These are phyloP conservation scores for Sporothrix phasma DNA, from an alignment of 2,329 filamentous ascomycete genomes.

Conservation along the genomic window DNA sequence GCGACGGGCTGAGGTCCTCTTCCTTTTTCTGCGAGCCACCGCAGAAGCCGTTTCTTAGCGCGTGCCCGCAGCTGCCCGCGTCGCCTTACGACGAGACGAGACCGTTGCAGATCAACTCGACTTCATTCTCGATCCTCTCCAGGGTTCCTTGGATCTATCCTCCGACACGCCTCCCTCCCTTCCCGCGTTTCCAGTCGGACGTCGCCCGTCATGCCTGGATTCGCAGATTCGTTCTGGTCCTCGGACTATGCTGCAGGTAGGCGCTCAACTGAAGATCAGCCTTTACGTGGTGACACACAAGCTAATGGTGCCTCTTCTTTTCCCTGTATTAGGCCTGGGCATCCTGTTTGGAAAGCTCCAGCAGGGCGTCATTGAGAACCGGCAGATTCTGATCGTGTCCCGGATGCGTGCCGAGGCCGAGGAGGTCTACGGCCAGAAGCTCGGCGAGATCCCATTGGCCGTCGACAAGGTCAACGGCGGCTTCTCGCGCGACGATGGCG, in stretches of 20 bases:
- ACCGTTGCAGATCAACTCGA: constrained; percentile 1
- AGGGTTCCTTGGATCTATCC: no score
- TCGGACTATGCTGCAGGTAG: constrained; percentile 89
- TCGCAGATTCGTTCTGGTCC: constrained; percentile 96
- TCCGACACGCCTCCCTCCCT: not conserved
- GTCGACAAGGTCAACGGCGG: constrained; percentile 76
- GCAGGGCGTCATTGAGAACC: constrained; percentile 90
- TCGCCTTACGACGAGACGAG: constrained; percentile 1
- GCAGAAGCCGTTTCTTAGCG: not conserved
- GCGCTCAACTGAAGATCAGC: constrained; percentile 19
- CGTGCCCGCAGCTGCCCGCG: not conserved
- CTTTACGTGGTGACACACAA: not conserved
- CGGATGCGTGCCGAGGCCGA: constrained; percentile 93
- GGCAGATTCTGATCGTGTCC: constrained; percentile 84
- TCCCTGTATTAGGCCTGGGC: constrained; percentile 53
- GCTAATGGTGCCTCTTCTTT: not conserved
- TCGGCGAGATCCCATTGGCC: constrained; percentile 71
- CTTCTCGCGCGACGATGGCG: constrained; percentile 86
- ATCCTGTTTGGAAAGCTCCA: constrained; percentile 95
- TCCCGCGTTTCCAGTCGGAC: not conserved
- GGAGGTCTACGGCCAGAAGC: constrained; percentile 71
- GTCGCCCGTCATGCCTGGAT: constrained; percentile 61
- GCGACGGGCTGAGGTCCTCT: not conserved
- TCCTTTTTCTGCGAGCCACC: not conserved
- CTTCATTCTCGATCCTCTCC: not conserved